These are phyloP conservation scores for Gossypium longicalyx DNA, from an alignment of 345 rosid species.

Conservation along the genomic window DNA sequence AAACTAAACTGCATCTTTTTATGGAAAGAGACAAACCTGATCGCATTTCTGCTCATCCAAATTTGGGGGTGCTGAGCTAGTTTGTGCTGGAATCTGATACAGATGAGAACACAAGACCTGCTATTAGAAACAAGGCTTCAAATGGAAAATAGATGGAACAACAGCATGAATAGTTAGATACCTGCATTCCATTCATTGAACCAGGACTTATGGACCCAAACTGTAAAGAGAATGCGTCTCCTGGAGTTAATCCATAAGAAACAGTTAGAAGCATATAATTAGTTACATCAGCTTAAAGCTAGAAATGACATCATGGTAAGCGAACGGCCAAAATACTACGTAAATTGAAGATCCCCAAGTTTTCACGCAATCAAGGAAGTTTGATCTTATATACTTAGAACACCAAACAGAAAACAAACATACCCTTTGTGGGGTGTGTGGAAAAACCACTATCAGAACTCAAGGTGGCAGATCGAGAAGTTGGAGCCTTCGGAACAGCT, in stretches of 20 bases:
- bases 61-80: not conserved
- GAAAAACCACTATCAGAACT: conserved; percentile 36
- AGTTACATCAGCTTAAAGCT: not conserved
- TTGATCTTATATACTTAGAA: not conserved
- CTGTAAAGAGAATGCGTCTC: conserved; percentile 64
- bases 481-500: conserved; percentile 74
- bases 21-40: conserved; percentile 44
- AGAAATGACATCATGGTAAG: not conserved
- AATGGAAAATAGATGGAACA: not conserved
- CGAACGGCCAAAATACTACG: not conserved
- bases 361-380: not conserved
- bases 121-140: not conserved
- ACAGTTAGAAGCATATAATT: not conserved
- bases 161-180: conserved; percentile 15
- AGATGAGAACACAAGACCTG: not conserved
- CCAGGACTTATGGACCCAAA: conserved; percentile 87
- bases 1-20: not conserved
- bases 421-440: conserved; percentile 55
- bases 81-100: not conserved
- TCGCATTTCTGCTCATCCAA: conserved; percentile 8
- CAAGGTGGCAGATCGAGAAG: conserved; percentile 67
- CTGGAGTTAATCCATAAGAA: conserved; percentile 32
- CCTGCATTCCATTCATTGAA: conserved; percentile 77
- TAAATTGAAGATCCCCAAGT: not conserved
- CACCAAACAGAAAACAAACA: not conserved